Evolutionary conservation across 352 stramenopile genomes (phyloP), one percentile per base, ranked within the genome.

Genomic region (Pythium folliculosum): DNA sequence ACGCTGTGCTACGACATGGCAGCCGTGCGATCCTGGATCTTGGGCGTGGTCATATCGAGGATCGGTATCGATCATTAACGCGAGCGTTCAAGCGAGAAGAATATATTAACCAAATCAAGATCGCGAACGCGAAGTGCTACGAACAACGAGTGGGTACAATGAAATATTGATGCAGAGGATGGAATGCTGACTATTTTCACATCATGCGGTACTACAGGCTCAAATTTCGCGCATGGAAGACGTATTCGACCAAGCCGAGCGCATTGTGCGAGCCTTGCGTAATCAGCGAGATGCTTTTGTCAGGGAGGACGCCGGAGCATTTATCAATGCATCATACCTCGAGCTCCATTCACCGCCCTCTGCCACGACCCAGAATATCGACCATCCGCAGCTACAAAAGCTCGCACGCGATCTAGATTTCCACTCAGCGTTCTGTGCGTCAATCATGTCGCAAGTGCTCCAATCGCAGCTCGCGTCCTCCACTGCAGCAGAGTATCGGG

Each of bases 11-110:
- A 32, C 40, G 40, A 7, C 53, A 53, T 23, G 59, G 50, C 27
- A 62, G 54, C 27, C 67, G 60, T 1, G 59, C 60, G 27, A 73
- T 69, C 56, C 23, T 73, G 37, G 22, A 45, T 21, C 27, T 69
- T 32, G 49, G 60, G 1, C 66, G 53, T 22, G 17, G 10, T 1
- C 60, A 64, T 19, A 53, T 72, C 5, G 60, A 60, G 22, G 53
- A 68, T 47, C 19, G n/a, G 17, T 60, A 51, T 19, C 32, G 60
- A 54, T 30, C n/a, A 1, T 32, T 68, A 17, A 50, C 25, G n/a
- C 25, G 54, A 23, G 16, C 0, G 8, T 68, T 62, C 59, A 65
- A 60, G 35, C 19, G 23, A 38, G 37, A 50, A 5, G 43, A 68
- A 30, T 51, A 50, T 6, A 23, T n/a, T 4, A 63, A 48, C 21